These are phyloP conservation scores for Isabelozyma rhagii DNA, from an alignment of 805 yeast genomes.

Conservation along the genomic window DNA sequence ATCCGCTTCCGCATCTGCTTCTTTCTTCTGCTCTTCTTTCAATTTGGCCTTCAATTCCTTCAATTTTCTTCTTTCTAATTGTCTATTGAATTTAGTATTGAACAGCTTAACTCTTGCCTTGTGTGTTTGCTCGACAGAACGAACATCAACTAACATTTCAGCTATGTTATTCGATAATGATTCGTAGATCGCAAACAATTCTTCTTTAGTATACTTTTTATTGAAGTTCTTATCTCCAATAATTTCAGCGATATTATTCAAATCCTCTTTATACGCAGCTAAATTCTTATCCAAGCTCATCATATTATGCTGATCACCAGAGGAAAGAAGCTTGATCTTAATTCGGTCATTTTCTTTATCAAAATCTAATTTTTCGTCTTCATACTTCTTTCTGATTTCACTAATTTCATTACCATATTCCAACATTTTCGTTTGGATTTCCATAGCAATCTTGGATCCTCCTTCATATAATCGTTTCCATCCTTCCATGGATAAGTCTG, in stretches of 20 bases:
- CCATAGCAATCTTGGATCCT: conserved; percentile 38
- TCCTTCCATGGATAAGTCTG: conserved; percentile 46
- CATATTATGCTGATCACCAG: conserved; percentile 18
- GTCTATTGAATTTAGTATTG: conserved; percentile 22
- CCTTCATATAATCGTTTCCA: conserved; percentile 42
- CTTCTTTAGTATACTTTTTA: conserved; percentile 15
- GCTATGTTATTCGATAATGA: conserved; percentile 21
- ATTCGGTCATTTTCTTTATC: conserved; percentile 49
- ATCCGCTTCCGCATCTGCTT: conserved; percentile 8
- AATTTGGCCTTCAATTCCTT: conserved; percentile 31
- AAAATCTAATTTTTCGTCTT: conserved; percentile 46
- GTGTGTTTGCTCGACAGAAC: conserved; percentile 27
- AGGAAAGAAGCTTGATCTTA: conserved; percentile 20
- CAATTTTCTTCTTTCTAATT: conserved; percentile 27
- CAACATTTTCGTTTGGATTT: conserved; percentile 43
- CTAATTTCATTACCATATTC: conserved; percentile 45
- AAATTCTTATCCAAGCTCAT: conserved; percentile 24
- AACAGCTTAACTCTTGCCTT: conserved; percentile 23
- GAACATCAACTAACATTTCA: conserved; percentile 26
- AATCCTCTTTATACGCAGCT: conserved; percentile 20
- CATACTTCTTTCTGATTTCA: conserved; percentile 40
- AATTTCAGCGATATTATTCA: conserved; percentile 25
- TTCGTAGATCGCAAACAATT: conserved; percentile 23
- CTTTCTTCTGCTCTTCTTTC: conserved; percentile 22
- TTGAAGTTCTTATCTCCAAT: conserved; percentile 16